These are phyloP conservation scores for Pseudogymnoascus pannorum DNA, from an alignment of 2,329 filamentous ascomycete genomes.

Conservation along the genomic window DNA sequence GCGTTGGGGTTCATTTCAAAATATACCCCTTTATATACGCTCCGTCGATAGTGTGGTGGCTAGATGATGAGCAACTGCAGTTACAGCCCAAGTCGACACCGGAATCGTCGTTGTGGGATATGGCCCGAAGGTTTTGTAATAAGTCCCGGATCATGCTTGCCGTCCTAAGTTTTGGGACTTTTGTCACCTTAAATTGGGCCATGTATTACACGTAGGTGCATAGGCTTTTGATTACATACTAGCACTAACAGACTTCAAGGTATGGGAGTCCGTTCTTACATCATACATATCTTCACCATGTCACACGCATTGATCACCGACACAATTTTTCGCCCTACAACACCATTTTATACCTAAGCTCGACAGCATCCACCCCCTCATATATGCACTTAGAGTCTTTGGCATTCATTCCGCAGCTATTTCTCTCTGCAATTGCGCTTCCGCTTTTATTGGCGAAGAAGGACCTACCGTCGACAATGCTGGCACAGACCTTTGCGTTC, in stretches of 20 bases:
- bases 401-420: constrained; percentile 81
- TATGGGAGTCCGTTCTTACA: constrained; percentile 77
- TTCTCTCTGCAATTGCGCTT: constrained; percentile 70
- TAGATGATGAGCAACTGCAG: constrained; percentile 46
- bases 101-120: constrained; percentile 24
- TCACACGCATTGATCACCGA: constrained; percentile 87
- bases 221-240: neutral
- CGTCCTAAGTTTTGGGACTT: constrained; percentile 62
- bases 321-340: constrained; percentile 99
- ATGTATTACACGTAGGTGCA: constrained; percentile 70
- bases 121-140: constrained; percentile 41
- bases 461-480: constrained; percentile 74
- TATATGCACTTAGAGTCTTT: constrained; percentile 59
- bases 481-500: constrained; percentile 94
- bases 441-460: constrained; percentile 71
- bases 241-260: constrained; percentile 31
- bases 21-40: constrained; percentile 98
- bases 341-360: constrained; percentile 78
- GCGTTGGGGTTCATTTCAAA: constrained; percentile 89
- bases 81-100: constrained; percentile 11
- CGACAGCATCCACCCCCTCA: constrained; percentile 44
- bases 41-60: constrained; percentile 71
- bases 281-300: constrained; percentile 89
- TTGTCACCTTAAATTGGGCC: constrained; percentile 61
- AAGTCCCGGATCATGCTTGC: constrained; percentile 50